Evolutionary conservation across 1,139 yeast species (phyloP).

Genomic region (Geotrichum aggregatum): DNA sequence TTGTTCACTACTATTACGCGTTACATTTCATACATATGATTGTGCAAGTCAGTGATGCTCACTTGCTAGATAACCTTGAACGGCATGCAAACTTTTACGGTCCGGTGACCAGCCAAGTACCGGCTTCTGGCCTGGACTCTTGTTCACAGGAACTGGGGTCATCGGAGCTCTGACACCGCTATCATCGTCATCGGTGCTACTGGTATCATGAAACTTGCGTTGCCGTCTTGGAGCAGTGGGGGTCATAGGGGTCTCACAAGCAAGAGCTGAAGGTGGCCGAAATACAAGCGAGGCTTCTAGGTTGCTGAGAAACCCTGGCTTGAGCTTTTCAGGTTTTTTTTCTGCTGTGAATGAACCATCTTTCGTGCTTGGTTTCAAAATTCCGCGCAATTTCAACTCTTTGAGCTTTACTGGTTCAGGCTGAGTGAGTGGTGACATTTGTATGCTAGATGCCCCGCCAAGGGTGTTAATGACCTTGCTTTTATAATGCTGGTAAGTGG

Average conservation of each 20-base stretch:
- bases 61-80: not conserved
- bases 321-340: not conserved
- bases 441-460: not conserved
- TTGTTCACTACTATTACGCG: too few species aligned
- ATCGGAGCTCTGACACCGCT: not conserved
- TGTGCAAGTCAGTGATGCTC: too few species aligned
- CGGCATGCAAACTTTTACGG: conserved; percentile 12
- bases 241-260: not conserved
- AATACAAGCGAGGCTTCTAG: not conserved
- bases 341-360: not conserved
- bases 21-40: too few species aligned
- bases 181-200: too few species aligned
- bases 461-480: not conserved
- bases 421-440: conserved; percentile 1
- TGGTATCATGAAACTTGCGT: too few species aligned
- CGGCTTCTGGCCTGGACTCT: conserved; percentile 3
- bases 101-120: not conserved
- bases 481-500: not conserved
- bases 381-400: not conserved
- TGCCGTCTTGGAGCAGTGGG: not conserved
- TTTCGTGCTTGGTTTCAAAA: not conserved
- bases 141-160: conserved; percentile 2
- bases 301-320: too few species aligned
- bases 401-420: conserved; percentile 12
- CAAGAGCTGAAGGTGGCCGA: conserved; percentile 1